phyloP scores from a whole-genome alignment of 805 yeast genomes.

The Candida stauntonica region DNA sequence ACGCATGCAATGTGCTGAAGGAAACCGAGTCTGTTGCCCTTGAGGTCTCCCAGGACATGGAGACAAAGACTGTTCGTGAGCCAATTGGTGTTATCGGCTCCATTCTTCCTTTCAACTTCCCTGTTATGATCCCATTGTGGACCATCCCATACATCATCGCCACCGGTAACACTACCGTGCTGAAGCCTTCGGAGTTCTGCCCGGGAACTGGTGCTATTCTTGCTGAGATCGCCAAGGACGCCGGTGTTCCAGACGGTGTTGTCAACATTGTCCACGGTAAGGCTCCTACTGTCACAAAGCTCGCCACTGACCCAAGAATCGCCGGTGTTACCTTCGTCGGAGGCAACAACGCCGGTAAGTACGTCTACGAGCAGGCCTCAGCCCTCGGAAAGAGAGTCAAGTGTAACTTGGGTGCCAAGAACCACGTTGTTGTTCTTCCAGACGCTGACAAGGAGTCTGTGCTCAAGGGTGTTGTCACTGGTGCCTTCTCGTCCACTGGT shows the following conservation, averaged over 20 bases:
- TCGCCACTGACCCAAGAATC: constrained; percentile 68
- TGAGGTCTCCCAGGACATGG: constrained; percentile 70
- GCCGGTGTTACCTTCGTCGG: constrained; percentile 79
- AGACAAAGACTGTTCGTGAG: constrained; percentile 65
- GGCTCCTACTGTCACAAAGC: constrained; percentile 65
- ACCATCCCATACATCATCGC: constrained; percentile 53
- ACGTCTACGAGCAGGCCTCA: constrained; percentile 62
- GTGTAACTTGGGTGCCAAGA: constrained; percentile 76
- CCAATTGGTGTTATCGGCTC: constrained; percentile 76
- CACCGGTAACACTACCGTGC: constrained; percentile 70
- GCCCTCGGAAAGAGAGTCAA: constrained; percentile 71
- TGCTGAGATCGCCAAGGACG: constrained; percentile 66
- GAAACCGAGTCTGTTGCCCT: constrained; percentile 60
- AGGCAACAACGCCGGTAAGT: constrained; percentile 73
- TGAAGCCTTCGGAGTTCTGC: constrained; percentile 70
- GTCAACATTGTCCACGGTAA: constrained; percentile 70
- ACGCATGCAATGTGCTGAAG: constrained; percentile 61
- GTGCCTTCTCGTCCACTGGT: constrained; percentile 83
- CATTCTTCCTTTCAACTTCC: constrained; percentile 78
- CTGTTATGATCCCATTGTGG: constrained; percentile 74
- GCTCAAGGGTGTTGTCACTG: constrained; percentile 63
- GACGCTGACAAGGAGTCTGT: constrained; percentile 66
- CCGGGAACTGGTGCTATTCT: constrained; percentile 79
- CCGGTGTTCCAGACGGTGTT: constrained; percentile 74
- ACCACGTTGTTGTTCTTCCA: constrained; percentile 69